Evolutionary conservation across 805 yeast species (phyloP), one percentile per base, ranked within the genome.

Genomic region (Monosporozyma servazzii): DNA sequence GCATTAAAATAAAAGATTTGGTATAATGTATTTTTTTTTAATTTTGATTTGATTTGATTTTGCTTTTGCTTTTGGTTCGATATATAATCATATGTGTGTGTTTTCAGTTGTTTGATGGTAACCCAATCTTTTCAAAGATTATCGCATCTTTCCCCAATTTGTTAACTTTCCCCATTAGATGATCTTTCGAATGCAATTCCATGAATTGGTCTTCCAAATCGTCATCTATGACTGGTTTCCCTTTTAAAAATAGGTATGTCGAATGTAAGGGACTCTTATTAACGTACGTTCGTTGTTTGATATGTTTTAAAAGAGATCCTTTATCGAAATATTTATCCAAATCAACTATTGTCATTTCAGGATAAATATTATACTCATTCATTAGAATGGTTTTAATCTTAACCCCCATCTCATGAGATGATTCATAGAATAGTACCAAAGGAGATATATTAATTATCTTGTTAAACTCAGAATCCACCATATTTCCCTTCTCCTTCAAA

Each of bases 301-400:
- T n/a, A 27, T 23, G 20, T 15, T 8, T 21, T 27, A 43, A 29
- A 8, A 43, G n/a, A 17, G 21, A 17, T 23, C 17, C 17, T 17
- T 23, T 25, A n/a, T 27, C 33, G 17, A 17, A 29, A 65, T 88
- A 95, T 61, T 74, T 75, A 66, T 90, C 96, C 48, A 89, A 72
- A 64, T 90, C 97, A 15, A 89, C 88, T 48, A 86, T 74, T 5
- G 76, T 67, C 0, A 89, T 88, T 43, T 75, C 73, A 2, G 96
- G 97, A 5, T 77, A 75, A 52, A 89, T 77, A 52, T 77, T 79
- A 68, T 88, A 88, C 58, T 79, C 78, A 20, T 75, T 78, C 17
- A 68, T 66, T 50, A 89, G 71, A 45, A 89, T 70, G 39, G 76
- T 72, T 70, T 86, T 89, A 60, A 88, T 76, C 17, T 30, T 43